Conservation (phyloP, 768 basidiomycete genomes). For the Postia placenta region DNA sequence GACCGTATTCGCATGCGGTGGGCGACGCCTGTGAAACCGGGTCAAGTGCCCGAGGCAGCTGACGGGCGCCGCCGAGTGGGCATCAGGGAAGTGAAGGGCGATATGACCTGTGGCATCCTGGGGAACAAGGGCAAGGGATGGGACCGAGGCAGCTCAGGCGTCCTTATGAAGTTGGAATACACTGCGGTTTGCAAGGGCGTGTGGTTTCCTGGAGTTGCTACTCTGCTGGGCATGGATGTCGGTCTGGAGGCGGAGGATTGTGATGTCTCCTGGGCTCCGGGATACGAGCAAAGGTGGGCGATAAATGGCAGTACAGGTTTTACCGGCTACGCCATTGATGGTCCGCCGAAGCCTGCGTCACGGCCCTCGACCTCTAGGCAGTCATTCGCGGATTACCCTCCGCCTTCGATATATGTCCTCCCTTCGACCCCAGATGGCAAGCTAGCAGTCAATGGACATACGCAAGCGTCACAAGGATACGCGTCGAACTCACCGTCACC, state of each 20-base stretch:
- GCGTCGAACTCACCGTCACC: conserved; percentile 26
- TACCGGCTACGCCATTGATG: conserved; percentile 62
- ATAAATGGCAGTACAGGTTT: conserved; percentile 61
- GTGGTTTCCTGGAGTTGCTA: conserved; percentile 82
- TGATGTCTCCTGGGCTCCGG: conserved; percentile 61
- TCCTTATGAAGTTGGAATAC: conserved; percentile 63
- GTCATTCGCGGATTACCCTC: conserved; percentile 25
- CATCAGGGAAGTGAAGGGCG: conserved; percentile 59
- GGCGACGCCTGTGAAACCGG: conserved; percentile 56
- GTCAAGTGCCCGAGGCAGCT: conserved; percentile 34
- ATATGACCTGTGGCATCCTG: conserved; percentile 56
- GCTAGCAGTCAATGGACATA: conserved; percentile 20
- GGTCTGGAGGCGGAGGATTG: conserved; percentile 62
- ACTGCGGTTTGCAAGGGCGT: conserved; percentile 69
- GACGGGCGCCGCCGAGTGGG: conserved; percentile 66
- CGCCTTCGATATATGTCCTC: conserved; percentile 16
- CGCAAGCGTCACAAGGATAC: conserved; percentile 26
- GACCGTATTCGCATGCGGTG: conserved; percentile 73
- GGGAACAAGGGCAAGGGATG: conserved; percentile 31
- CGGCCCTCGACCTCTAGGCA: conserved; percentile 34
- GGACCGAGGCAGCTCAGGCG: conserved; percentile 36
- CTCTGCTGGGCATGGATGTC: conserved; percentile 72
- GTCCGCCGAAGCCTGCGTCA: conserved; percentile 23
- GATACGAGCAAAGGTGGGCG: conserved; percentile 47
- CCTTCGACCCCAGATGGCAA: conserved; percentile 18